Evolutionary conservation across 345 rosid genomes (phyloP).

Genomic region (Psidium guajava): DNA sequence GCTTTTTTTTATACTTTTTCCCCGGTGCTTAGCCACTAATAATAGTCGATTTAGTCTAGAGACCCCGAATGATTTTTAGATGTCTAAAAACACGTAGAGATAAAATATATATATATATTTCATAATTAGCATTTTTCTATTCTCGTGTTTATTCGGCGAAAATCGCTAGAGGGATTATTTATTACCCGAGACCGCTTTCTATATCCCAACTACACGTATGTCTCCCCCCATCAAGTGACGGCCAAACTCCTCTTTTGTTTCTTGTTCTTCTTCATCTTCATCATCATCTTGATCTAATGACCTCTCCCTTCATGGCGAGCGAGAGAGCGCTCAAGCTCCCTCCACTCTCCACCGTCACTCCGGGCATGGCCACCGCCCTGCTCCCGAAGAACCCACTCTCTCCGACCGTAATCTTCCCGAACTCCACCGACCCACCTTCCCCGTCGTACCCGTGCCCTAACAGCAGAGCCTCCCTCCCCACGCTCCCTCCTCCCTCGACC

Average conservation of each 20-base stretch:
- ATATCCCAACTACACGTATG: background rate
- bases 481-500: conserved; percentile 37
- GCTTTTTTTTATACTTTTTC: no score
- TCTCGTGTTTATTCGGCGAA: background rate
- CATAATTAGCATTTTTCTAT: background rate
- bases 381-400: conserved; percentile 50
- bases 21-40: no score
- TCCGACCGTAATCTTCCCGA: conserved; percentile 37
- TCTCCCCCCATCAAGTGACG: background rate
- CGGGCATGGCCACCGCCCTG: conserved; percentile 52
- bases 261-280: background rate
- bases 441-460: conserved; percentile 65
- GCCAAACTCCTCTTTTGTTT: background rate
- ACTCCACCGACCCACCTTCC: conserved; percentile 44
- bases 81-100: no score
- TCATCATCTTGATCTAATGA: conserved; percentile 14
- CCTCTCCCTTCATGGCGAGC: conserved; percentile 53
- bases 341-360: conserved; percentile 41
- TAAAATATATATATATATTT: no score
- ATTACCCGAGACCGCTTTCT: background rate
- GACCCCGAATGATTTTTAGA: no score
- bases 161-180: background rate
- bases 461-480: conserved; percentile 39
- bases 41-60: no score
- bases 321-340: conserved; percentile 33